Base-by-base conservation (phyloP, 1,139 yeast genomes). In the Suhomyces kunorum region DNA sequence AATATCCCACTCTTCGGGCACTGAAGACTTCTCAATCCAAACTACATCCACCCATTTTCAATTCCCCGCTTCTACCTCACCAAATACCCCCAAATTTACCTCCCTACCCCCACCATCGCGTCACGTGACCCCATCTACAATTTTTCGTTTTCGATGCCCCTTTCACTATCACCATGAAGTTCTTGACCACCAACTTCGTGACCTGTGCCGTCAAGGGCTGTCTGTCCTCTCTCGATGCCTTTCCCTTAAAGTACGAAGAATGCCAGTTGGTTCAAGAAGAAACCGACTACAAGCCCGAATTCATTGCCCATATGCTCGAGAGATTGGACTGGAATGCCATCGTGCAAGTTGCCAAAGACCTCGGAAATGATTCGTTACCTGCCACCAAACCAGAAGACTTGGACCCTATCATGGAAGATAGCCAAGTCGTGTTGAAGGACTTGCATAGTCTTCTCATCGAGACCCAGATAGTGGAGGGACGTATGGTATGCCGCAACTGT, bases 141-240 rank as follows among this genome's bases (percentile, higher is more conserved):
- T 15, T 30, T 31, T 29, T 37, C 41, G 25, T 12, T 28, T 24
- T 31, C 36, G 39, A 33, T 33, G 38, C 16, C 20, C 34, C 24
- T 20, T 16, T 12, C 30, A 12, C 6, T 36, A 29, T 37, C 36
- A 26, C 9, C 24, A 90, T 92, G 98, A 92, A 92, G 69, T 83
- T 92, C 55, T 71, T 92, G 31, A 90, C 98, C 23, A 87, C 98
- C 30, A 92, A 94, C 63, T 94, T 92, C 63, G 95, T 92, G 47
- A 89, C 86, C 61, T 92, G 99, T 64, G 92, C 98, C 0, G 87
- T 89, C 47, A 83, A 85, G 55, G 58, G 80, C 5, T 92, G 99
- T 58, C 87, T 84, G 43, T 68, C 81, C 20, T 77, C 92, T 8
- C 76, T 80, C 22, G 80, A 81, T 6, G 80, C 95, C 14, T 92